phyloP scores from a whole-genome alignment of 2,329 filamentous ascomycete genomes.

The Botrytis pseudocinerea region DNA sequence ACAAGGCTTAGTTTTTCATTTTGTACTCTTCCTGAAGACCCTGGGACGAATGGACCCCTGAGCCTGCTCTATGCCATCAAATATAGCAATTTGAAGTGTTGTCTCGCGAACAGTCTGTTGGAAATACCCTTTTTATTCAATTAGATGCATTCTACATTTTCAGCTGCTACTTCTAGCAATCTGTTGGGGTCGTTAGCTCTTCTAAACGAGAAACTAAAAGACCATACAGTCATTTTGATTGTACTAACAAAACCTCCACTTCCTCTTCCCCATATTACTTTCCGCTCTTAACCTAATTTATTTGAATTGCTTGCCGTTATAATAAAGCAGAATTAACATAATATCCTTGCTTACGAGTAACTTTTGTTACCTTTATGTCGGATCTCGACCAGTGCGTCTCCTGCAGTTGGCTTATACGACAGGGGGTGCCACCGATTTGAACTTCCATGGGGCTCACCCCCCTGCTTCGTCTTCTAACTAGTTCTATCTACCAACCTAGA shows the following conservation, averaged over 20 bases:
- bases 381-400: slow-evolving; percentile 22
- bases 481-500: slow-evolving; percentile 4
- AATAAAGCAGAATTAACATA: neutral
- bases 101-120: slow-evolving; percentile 17
- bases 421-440: slow-evolving; percentile 19
- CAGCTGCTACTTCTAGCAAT: slow-evolving; percentile 7
- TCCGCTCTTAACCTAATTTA: slow-evolving; percentile 3
- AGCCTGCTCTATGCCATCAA: slow-evolving; percentile 4
- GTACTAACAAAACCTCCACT: neutral
- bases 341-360: slow-evolving; percentile 3
- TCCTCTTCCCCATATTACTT: slow-evolving; percentile 16
- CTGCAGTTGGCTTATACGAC: slow-evolving; percentile 23
- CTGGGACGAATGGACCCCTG: neutral
- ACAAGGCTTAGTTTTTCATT: slow-evolving; percentile 4
- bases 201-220: slow-evolving; percentile 10
- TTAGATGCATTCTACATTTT: neutral
- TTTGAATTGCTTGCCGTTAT: neutral
- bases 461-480: slow-evolving; percentile 11
- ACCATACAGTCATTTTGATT: slow-evolving; percentile 1
- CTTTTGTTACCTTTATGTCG: slow-evolving; percentile 18
- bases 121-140: neutral
- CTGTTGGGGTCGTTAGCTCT: slow-evolving; percentile 12
- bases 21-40: neutral
- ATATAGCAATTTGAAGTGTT: slow-evolving; percentile 4
- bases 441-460: slow-evolving; percentile 12